Evolutionary conservation across 2,329 filamentous ascomycete genomes (phyloP).

Genomic region (Nothopassalora personata): DNA sequence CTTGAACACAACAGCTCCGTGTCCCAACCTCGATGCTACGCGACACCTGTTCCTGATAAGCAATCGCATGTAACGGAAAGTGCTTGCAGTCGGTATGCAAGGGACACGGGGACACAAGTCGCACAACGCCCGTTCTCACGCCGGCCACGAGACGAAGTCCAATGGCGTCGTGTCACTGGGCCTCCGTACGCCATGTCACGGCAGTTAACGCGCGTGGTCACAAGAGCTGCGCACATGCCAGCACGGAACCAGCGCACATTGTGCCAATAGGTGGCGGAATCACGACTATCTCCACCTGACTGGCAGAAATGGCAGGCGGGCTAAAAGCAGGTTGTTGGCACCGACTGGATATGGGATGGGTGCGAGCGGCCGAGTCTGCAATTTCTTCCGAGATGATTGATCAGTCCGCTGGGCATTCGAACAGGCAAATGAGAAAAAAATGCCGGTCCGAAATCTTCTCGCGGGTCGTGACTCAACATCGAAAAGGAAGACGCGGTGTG

Average conservation of each 20-base stretch:
- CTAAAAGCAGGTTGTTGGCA: constrained; percentile 2
- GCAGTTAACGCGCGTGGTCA: constrained; percentile 12
- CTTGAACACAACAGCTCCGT: constrained; percentile 21
- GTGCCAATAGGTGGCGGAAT: constrained; percentile 9
- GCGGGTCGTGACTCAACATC: too few relatives aligned
- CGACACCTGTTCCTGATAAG: constrained; percentile 19
- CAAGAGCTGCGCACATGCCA: constrained; percentile 13
- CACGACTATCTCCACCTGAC: constrained; percentile 6
- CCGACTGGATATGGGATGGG: constrained; percentile 3
- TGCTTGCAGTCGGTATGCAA: constrained; percentile 25
- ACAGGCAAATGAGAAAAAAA: background rate
- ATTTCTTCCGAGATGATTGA: background rate
- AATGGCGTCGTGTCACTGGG: constrained; percentile 13
- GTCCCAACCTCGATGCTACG: constrained; percentile 12
- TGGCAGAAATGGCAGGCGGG: constrained; percentile 5
- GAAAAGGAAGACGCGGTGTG: constrained; percentile 14
- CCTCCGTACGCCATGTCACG: constrained; percentile 12
- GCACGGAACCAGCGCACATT: constrained; percentile 3
- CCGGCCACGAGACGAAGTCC: constrained; percentile 21
- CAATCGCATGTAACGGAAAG: constrained; percentile 16
- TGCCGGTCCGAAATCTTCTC: too few relatives aligned
- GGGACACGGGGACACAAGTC: constrained; percentile 12
- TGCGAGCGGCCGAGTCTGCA: constrained; percentile 4
- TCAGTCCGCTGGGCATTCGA: background rate
- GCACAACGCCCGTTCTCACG: constrained; percentile 13